Evolutionary conservation across 306 rosid genomes (phyloP).

Genomic region (Dalbergia cochinchinensis): DNA sequence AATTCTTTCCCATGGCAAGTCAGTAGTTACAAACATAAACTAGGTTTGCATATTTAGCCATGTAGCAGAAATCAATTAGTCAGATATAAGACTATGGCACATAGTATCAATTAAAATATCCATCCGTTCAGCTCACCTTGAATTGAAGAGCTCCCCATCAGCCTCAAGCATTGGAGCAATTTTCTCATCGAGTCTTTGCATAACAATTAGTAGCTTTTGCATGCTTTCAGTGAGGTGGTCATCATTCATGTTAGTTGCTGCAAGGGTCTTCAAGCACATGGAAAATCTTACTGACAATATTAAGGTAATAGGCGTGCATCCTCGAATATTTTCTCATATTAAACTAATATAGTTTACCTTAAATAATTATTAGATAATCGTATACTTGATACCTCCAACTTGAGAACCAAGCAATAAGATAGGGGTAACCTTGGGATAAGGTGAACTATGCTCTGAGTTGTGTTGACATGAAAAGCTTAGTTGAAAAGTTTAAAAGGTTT

Average conservation of each 20-base stretch:
- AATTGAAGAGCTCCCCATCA: constrained; percentile 90
- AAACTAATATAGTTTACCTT: neutral
- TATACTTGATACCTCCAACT: constrained; percentile 4
- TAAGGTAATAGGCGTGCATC: constrained; percentile 9
- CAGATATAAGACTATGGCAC: neutral
- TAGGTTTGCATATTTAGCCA: constrained; percentile 16
- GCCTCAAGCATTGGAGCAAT: constrained; percentile 91
- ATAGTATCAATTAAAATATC: constrained; percentile 34
- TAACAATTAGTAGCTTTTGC: constrained; percentile 94
- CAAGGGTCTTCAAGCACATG: constrained; percentile 75
- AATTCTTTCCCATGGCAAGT: constrained; percentile 21
- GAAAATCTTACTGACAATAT: constrained; percentile 32
- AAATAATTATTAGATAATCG: constrained; percentile 3
- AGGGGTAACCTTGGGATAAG: constrained; percentile 11
- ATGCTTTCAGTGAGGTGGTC: constrained; percentile 90
- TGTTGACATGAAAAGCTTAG: constrained; percentile 28
- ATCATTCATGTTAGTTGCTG: constrained; percentile 92
- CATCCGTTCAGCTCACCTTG: constrained; percentile 60
- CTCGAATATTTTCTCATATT: neutral
- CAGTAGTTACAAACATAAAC: neutral
- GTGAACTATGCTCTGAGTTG: constrained; percentile 7
- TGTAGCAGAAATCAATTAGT: constrained; percentile 1
- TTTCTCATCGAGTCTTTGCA: constrained; percentile 94
- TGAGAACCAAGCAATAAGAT: constrained; percentile 4
- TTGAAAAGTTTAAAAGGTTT: constrained; percentile 13